phyloP scores from a whole-genome alignment of 2,329 filamentous ascomycete species.

The Fusarium illudens region DNA sequence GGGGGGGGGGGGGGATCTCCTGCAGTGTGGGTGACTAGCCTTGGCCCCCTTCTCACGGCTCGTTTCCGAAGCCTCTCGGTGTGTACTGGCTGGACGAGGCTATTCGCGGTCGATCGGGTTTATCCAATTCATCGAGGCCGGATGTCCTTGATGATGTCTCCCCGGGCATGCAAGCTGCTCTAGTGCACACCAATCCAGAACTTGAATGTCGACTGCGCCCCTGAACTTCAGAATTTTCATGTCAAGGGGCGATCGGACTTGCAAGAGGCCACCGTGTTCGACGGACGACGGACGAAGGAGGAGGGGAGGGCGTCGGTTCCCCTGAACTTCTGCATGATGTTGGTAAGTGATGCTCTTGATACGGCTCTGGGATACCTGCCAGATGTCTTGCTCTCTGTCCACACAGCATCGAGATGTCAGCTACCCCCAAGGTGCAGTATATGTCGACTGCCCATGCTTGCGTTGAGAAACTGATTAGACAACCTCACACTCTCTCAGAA shows the following conservation, averaged over 20 bases:
- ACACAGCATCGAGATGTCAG: slow-evolving; percentile 1
- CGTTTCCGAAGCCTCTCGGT: slow-evolving; percentile 19
- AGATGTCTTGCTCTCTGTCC: not conserved
- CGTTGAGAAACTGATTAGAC: not conserved
- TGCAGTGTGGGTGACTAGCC: slow-evolving; percentile 18
- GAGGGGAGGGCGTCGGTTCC: not conserved
- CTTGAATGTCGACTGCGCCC: not conserved
- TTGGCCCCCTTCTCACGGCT: slow-evolving; percentile 15
- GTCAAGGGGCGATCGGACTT: not conserved
- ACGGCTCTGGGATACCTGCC: not conserved
- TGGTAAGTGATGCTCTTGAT: not conserved
- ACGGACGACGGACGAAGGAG: not conserved
- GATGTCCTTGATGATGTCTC: not conserved
- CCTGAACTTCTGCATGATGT: not conserved
- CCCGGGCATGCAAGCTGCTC: not conserved
- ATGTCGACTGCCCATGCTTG: not conserved
- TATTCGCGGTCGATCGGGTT: not conserved
- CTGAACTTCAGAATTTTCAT: not conserved
- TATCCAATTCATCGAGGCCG: not conserved
- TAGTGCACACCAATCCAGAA: not conserved
- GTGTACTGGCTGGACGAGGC: not conserved
- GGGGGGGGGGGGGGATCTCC: slow-evolving; percentile 19
- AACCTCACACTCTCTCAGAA: not conserved
- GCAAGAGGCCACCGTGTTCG: slow-evolving; percentile 14
- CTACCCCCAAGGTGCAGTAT: not conserved